Evolutionary conservation across 2,329 filamentous ascomycete species (phyloP), one percentile per base, ranked within the genome.

Genomic region (Neofusicoccum laricinum): DNA sequence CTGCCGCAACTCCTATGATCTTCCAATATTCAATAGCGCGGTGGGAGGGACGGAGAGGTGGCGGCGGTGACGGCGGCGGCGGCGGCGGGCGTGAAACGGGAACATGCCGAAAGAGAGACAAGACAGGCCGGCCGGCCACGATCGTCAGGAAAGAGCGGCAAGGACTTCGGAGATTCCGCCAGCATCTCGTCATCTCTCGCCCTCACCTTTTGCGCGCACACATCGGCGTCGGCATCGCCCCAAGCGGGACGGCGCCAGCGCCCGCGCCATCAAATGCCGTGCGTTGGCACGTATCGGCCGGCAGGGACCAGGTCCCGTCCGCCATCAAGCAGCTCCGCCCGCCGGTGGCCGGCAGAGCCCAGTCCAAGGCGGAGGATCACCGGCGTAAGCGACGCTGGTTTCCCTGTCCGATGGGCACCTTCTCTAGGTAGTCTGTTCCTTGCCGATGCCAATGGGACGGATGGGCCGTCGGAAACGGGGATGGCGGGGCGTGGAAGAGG

Each of bases 311-410:
- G 50, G 50, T 17, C 19, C 45, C 45, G 25, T 55, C 50, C 14
- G 40, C 21, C 50, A 48, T 21, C 34, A 21, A 6, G 25, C 50
- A 34, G 34, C 17, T 55, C 50, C 50, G 25, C 25, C 25, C 25
- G 5, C 25, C 25, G 25, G 25, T 30, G 50, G 25, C 34, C 50
- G 40, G 36, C 45, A 19, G 25, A 48, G 45, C 45, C 45, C 19
- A 48, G 45, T 48, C 17, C 45, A 48, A 30, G 15, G 46, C 51
- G 51, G 51, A 57, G 38, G 55, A 59, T 59, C 55, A 59, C 55
- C 55, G 19, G 19, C 40, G 21, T 46, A 59, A 59, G 55, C 55
- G 55, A 59, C 41, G 41, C 10, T 45, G 55, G 2, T 40, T 57
- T 57, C 53, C 53, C 32, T 17, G 40, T 57, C 25, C 11, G 15